A percentile compares a stretch with the other conserved stretches of the same genome.
Conservation (phyloP, 176 grass and related monocot genomes). For the Chrysopogon serrulatus region DNA sequence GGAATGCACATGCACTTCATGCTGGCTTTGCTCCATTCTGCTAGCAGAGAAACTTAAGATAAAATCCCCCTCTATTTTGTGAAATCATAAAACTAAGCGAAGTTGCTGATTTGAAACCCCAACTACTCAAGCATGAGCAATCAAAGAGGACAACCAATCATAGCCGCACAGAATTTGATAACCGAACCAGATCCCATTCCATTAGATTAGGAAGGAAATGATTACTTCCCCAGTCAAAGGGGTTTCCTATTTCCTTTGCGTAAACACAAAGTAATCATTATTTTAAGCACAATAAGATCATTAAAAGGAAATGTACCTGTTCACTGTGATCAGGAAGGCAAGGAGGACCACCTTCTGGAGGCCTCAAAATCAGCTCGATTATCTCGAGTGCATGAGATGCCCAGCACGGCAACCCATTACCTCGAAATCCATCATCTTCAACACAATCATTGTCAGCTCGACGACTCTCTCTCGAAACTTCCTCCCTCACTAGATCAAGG, state of each 20-base stretch:
- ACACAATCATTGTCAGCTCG: slow-evolving; percentile 11
- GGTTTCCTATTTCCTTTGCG: background rate
- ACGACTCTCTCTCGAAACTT: slow-evolving; percentile 42
- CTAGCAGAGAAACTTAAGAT: background rate
- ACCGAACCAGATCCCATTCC: background rate
- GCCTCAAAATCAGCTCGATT: slow-evolving; percentile 55
- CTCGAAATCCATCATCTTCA: slow-evolving; percentile 19
- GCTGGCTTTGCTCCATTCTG: background rate
- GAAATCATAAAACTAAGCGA: background rate
- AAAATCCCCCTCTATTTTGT: background rate
- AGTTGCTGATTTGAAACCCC: background rate
- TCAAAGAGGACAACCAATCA: background rate
- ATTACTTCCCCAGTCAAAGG: background rate
- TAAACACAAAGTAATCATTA: background rate
- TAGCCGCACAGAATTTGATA: background rate
- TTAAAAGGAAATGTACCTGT: slow-evolving; percentile 41
- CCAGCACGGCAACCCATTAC: slow-evolving; percentile 32
- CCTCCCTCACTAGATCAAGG: slow-evolving; percentile 67
- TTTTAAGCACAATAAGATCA: background rate
- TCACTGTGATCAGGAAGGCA: slow-evolving; percentile 70
- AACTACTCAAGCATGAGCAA: background rate
- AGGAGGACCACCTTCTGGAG: slow-evolving; percentile 82
- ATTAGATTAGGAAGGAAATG: background rate
- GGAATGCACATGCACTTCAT: background rate
- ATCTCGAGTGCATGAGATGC: slow-evolving; percentile 53